phyloP scores from a whole-genome alignment of 2,329 filamentous ascomycete species.

The Nakataea oryzae region DNA sequence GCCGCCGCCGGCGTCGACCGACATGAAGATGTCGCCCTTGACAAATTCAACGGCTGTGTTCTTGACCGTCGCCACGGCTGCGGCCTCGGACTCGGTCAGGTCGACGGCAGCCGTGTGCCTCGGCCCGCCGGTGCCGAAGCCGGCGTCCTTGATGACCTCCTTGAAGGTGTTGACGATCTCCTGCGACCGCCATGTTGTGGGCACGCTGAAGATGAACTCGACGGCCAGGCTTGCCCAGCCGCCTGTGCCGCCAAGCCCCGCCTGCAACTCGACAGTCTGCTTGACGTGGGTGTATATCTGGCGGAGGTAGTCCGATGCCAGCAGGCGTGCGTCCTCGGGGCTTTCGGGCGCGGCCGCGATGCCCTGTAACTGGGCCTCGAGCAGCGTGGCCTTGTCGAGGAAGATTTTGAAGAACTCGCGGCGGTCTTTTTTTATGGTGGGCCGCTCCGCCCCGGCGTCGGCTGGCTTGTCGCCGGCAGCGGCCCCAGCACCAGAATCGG shows the following conservation, averaged over 20 bases:
- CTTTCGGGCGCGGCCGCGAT: constrained; percentile 26
- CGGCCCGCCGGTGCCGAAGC: constrained; percentile 31
- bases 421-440: background rate
- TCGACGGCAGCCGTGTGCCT: constrained; percentile 28
- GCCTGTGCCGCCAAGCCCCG: constrained; percentile 19
- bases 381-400: constrained; percentile 33
- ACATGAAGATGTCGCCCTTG: constrained; percentile 27
- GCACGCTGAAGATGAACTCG: constrained; percentile 45
- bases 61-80: constrained; percentile 34
- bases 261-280: constrained; percentile 28
- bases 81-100: constrained; percentile 36
- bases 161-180: constrained; percentile 41
- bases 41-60: constrained; percentile 25
- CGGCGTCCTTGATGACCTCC: constrained; percentile 31
- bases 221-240: constrained; percentile 34
- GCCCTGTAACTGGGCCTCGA: constrained; percentile 22
- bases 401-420: constrained; percentile 47
- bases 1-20: constrained; percentile 33
- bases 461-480: too few species aligned
- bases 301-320: constrained; percentile 36
- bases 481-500: too few species aligned
- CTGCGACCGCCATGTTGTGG: constrained; percentile 43
- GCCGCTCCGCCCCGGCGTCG: too few species aligned
- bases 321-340: constrained; percentile 30
- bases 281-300: constrained; percentile 38